Evolutionary conservation across 2,329 filamentous ascomycete species (phyloP).

Genomic region (Epichloe festucae): DNA sequence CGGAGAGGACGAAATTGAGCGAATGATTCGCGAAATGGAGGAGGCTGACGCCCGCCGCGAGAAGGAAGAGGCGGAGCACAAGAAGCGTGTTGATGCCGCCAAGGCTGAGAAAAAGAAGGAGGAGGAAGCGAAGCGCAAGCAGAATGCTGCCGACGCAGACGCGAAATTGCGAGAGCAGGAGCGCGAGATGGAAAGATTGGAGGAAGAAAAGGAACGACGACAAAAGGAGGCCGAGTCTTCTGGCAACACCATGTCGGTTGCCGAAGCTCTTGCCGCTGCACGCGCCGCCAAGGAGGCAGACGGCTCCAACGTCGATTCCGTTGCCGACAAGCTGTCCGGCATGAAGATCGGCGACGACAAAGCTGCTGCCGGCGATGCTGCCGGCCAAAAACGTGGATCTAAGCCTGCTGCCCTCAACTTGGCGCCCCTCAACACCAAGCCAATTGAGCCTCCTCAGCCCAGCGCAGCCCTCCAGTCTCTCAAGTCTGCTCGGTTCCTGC

Average conservation of each 20-base stretch:
- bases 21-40: conserved; percentile 50
- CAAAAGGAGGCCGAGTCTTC: conserved; percentile 37
- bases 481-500: conserved; percentile 80
- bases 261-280: conserved; percentile 35
- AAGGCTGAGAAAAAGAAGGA: conserved; percentile 35
- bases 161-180: conserved; percentile 60
- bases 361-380: conserved; percentile 28
- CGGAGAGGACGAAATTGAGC: conserved; percentile 44
- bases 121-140: conserved; percentile 29
- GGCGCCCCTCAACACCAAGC: conserved; percentile 65
- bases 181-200: conserved; percentile 57
- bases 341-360: conserved; percentile 35
- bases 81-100: conserved; percentile 34
- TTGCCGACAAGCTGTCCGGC: conserved; percentile 36
- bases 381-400: conserved; percentile 43
- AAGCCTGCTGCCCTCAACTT: conserved; percentile 88
- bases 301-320: conserved; percentile 24
- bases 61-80: conserved; percentile 31
- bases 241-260: conserved; percentile 33
- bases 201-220: conserved; percentile 54
- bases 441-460: conserved; percentile 81
- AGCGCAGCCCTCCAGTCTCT: conserved; percentile 88
- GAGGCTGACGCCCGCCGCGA: conserved; percentile 39
- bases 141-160: conserved; percentile 43
- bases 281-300: conserved; percentile 27